Conservation (phyloP, 148 eudicot species). For the Fagopyrum tataricum region DNA sequence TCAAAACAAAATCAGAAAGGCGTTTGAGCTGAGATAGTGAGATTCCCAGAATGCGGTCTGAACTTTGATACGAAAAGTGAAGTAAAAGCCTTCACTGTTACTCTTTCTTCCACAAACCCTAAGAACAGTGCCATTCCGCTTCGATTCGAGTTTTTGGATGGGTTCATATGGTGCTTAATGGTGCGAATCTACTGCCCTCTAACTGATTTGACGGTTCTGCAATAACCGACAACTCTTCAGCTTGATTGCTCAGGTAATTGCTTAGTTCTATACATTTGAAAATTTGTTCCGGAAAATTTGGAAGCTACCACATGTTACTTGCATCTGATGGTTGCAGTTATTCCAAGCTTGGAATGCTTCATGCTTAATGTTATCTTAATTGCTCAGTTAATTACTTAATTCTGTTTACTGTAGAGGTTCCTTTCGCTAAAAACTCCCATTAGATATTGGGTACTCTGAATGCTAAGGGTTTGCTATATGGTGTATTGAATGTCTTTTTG, state of each 20-base stretch:
- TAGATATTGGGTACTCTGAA: background rate
- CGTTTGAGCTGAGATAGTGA: background rate
- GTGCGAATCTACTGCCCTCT: background rate
- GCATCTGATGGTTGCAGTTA: background rate
- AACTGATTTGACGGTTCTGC: background rate
- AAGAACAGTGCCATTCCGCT: background rate
- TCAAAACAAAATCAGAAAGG: background rate
- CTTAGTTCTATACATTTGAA: background rate
- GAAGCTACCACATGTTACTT: background rate
- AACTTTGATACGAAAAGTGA: background rate
- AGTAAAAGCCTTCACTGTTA: conserved; percentile 4
- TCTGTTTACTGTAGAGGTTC: background rate
- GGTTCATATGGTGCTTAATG: background rate
- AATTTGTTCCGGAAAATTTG: background rate
- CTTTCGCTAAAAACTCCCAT: background rate
- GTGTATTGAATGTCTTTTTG: background rate
- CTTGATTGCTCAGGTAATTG: conserved; percentile 6
- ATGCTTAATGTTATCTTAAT: background rate
- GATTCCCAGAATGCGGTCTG: background rate
- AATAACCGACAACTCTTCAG: background rate
- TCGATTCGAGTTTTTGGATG: background rate
- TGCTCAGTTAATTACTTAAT: background rate
- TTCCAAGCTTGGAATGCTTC: background rate
- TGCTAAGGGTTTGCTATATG: background rate
- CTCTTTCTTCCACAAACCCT: conserved; percentile 10